Base-by-base conservation (phyloP, 2,329 filamentous ascomycete genomes). In the Shiraia bambusicola region DNA sequence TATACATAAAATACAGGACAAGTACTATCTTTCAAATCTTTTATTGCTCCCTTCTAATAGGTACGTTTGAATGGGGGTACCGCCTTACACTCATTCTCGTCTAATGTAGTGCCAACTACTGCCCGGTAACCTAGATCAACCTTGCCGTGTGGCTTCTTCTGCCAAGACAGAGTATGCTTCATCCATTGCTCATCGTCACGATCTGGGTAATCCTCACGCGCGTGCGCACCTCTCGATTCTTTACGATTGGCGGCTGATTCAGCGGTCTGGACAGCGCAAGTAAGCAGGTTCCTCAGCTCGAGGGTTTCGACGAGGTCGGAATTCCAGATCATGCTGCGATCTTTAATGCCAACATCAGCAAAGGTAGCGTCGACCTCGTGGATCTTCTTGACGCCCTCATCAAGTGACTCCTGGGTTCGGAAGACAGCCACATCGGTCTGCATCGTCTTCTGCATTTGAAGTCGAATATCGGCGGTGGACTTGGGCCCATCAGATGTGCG, bases 291-390 rank as follows among this genome's bases (percentile, higher is more conserved):
- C 66, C 91, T 82, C 66, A 97, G 79, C 76, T 98, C 93, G 42
- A 98, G 83, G 6, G 92, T 95, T 80, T 97, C 92, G 49, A 95
- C 89, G 28, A 97, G 82, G 67, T 97, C 92, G 16, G 88, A 90
- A 83, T 97, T 97, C 92, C 92, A 97, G 78, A 97, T 97, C 92
- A 97, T 96, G 80, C 88, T 94, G 72, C 93, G 87, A 73, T 97
- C 92, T 82, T 95, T 95, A 76, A 88, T 96, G 65, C 89, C 88
- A 59, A 97, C 86, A 66, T 96, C 79, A 60, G 78, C 74, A 75
- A 87, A 97, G 63, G 77, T 80, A 60, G 80, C 72, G 70, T 97
- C 92, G 59, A 97, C 88, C 58, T 89, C 83, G 54, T 75, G 83
- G 71, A 97, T 93, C 78, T 84, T 91, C 72, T 79, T 77, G 49